These are phyloP conservation scores for Willaertia magna DNA, from an alignment of 208 protist genomes.

Conservation along the genomic window DNA sequence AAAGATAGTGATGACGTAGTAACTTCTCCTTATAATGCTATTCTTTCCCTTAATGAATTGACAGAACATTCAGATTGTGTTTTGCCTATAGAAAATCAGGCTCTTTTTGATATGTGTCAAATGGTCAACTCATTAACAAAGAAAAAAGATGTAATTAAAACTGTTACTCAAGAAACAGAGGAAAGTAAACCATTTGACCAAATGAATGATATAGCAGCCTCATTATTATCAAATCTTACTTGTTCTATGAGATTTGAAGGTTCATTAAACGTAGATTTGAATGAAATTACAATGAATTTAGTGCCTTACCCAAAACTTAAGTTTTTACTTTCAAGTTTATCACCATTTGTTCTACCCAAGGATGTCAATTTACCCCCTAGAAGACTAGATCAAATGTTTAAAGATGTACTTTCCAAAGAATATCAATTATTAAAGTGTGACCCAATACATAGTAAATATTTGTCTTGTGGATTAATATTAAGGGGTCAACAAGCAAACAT, in stretches of 20 bases:
- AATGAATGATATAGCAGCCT: constrained; percentile 83
- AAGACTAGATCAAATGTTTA: constrained; percentile 68
- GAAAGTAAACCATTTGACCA: constrained; percentile 84
- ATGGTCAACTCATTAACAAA: neutral
- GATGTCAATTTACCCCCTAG: constrained; percentile 58
- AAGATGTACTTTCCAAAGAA: constrained; percentile 68
- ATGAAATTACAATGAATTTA: constrained; percentile 90
- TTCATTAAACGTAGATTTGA: constrained; percentile 86
- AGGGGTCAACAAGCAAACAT: constrained; percentile 78
- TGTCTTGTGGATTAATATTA: constrained; percentile 92
- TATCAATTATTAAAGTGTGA: constrained; percentile 86
- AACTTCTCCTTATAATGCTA: constrained; percentile 91
- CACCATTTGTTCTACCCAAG: constrained; percentile 74
- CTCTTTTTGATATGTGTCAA: constrained; percentile 87
- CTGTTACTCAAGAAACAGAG: constrained; percentile 41
- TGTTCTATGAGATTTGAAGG: constrained; percentile 86
- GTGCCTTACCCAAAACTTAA: constrained; percentile 93
- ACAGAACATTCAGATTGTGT: constrained; percentile 79
- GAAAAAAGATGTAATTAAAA: neutral
- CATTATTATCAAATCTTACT: constrained; percentile 83
- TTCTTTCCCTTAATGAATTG: constrained; percentile 79
- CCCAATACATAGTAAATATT: constrained; percentile 88
- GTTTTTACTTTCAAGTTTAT: constrained; percentile 80
- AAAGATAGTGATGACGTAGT: constrained; percentile 81
- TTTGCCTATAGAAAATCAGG: constrained; percentile 89